Base-by-base conservation (phyloP, 352 stramenopile species). In the Saprolegnia parasitica region DNA sequence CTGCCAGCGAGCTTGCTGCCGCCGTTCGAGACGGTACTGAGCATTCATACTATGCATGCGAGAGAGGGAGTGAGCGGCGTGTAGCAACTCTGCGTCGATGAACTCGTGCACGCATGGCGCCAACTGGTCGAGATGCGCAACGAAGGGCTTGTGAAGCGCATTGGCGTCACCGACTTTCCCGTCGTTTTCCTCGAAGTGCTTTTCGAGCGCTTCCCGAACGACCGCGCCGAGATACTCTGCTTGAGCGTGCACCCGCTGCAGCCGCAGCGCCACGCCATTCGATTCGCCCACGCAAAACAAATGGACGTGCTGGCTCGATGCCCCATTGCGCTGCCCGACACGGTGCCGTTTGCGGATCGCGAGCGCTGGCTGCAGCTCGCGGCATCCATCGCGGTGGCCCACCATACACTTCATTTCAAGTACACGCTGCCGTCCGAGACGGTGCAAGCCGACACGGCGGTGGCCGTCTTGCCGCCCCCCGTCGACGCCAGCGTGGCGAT, bases 81-180 rank as follows among this genome's bases (percentile, higher is more conserved):
- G 18, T 55, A 56, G 58, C 40, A 32, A 20, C 18, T 46, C 16
- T 35, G 26, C 6, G 29, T 49, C 16, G 56, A 23, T 49, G 56
- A 67, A 4, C 58, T 67, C 11, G 58, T 56, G 29, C 37, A 23
- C 5, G 24, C 13, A 21, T 67, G 58, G 58, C 20, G 13, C 13
- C 37, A 40, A 15, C 52, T 67, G 58, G 26, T 42, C 10, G 13
- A 21, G n/a, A 18, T 67, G 6, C 10, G 18, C 40, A 15, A 49
- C 13, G 58, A 37, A 11, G 58, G 58, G 10, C 13, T 56, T 5
- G 58, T 23, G 4, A 11, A 32, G 16, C 58, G 54, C 58, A 67
- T 67, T 56, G 58, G 58, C 58, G 58, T 67, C 35, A 40, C 40
- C 26, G 58, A 67, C 58, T 67, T 67, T 56, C 16, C 40, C 5